Base-by-base conservation (phyloP, 169 alveolate species). In the Plasmodium malariae region DNA sequence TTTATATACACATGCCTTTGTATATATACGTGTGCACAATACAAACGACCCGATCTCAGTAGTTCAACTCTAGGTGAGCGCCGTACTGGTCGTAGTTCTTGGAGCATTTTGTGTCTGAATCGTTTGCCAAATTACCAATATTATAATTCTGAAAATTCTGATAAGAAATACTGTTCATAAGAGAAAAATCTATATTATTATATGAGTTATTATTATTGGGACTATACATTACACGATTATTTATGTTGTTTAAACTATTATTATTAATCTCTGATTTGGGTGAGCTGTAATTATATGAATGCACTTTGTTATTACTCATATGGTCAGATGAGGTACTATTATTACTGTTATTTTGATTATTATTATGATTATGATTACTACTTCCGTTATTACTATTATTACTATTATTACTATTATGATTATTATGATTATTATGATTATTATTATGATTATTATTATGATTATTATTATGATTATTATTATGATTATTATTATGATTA, bases 31-130 rank as follows among this genome's bases (percentile, higher is more conserved):
- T 69, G 24, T 5, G 5, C n/a, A n/a, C n/a, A n/a, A n/a, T 21
- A 3, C 62, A 45, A 17, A 0, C 32, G 26, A 19, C 67, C 14
- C 14, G 14, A 6, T 24, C n/a, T 76, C 26, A 57, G 71, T 21
- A 68, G n/a, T 78, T 68, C 45, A 60, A 26, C 55, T 68, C 80
- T 9, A 24, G 24, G 60, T 68, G 83, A 0, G 60, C 17, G 51
- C 9, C 32, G 43, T 32, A 68, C 19, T 68, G 76, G n/a, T 78
- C 83, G 34, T 34, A 69, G 62, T 51, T 78, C n/a, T 68, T 68
- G 11, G 83, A 48, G 28, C 6, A 78, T n/a, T 55, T 73, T 0
- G 72, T 78, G 40, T 67, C 89, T 9, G 71, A 28, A 24, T 78
- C 83, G 45, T 68, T 43, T 2, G 45, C 72, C 76, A 67, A 3